phyloP scores from a whole-genome alignment of 2,329 filamentous ascomycete genomes.

The Aspergillus aculeatinus region DNA sequence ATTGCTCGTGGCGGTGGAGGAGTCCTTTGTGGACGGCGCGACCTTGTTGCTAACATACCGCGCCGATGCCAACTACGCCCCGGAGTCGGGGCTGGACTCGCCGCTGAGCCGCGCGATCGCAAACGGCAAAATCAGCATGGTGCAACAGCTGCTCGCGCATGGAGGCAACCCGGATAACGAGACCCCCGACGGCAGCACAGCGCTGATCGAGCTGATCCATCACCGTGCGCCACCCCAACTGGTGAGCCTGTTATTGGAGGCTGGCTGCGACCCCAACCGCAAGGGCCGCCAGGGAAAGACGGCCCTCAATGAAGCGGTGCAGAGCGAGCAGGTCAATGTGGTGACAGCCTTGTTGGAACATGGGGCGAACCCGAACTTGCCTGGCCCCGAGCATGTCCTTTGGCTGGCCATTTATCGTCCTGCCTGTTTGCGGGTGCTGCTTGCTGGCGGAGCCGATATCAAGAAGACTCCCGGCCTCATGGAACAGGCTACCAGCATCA shows the following conservation, averaged over 20 bases:
- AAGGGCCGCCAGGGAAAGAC: slow-evolving; percentile 64
- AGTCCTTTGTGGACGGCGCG: slow-evolving; percentile 57
- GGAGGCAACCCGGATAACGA: slow-evolving; percentile 58
- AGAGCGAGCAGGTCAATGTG: slow-evolving; percentile 56
- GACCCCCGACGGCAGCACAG: slow-evolving; percentile 59
- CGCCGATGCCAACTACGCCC: slow-evolving; percentile 56
- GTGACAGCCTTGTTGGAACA: slow-evolving; percentile 56
- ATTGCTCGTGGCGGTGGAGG: slow-evolving; percentile 53
- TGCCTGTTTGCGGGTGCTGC: slow-evolving; percentile 58
- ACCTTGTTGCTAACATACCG: slow-evolving; percentile 64
- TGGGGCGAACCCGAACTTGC: slow-evolving; percentile 66
- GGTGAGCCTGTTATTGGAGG: slow-evolving; percentile 60
- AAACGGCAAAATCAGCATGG: slow-evolving; percentile 56
- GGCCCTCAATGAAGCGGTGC: slow-evolving; percentile 63
- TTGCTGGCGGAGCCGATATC: slow-evolving; percentile 59
- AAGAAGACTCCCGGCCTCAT: slow-evolving; percentile 63
- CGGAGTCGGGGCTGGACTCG: slow-evolving; percentile 54
- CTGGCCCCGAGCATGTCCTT: slow-evolving; percentile 67
- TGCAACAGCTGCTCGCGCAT: slow-evolving; percentile 61
- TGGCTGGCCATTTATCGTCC: slow-evolving; percentile 64
- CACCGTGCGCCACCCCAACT: slow-evolving; percentile 56
- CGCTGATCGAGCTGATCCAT: slow-evolving; percentile 61
- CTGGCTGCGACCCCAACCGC: slow-evolving; percentile 58
- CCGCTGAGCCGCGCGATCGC: slow-evolving; percentile 54
- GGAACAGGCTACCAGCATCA: slow-evolving; percentile 63